Base-by-base conservation (phyloP, 2,329 filamentous ascomycete species). In the Allantophomopsis cytisporea region DNA sequence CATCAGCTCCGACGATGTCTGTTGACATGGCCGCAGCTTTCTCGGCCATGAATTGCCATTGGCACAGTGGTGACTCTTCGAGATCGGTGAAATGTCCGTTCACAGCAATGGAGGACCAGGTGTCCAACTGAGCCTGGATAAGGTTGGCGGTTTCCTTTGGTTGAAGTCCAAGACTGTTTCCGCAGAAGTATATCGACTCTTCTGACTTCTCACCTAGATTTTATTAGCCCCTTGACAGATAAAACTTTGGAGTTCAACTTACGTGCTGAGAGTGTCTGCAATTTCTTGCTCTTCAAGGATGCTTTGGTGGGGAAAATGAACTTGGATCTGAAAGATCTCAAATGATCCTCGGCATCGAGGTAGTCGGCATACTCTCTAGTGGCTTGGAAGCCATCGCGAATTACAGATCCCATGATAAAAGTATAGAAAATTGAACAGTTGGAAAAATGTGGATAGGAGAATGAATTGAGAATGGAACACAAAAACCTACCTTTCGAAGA, bases 161-260 rank as follows among this genome's bases (percentile, higher is more conserved):
- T 57, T 94, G 87, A 4, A 89, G 72, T 31, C 87, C 87, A 1
- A 94, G 71, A 0, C 86, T 94, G 63, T 94, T 94, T 41, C 88
- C 88, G 48, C 86, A 89, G 46, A 95, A 77, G 59, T 94, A 95
- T 43, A 85, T 79, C 43, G 69, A 72, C 36, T 63, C 61, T 20
- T 66, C 61, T n/a, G 48, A 16, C 21, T 31, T 37, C 36, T 36
- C 36, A 14, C 52, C 50, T 41, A 47, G 49, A 40, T 51, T 8
- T 8, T 28, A 8, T 28, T 10, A 28, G 23, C 8, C 10, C 10
- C 11, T n/a, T 28, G 23, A 12, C 10, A 28, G 7, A 12, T 8
- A 5, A 28, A 6, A 10, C 23, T 28, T 28, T 28, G 23, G 8
- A 10, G 3, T 28, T 28, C 10, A 8, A 28, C 23, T 28, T 12